These are phyloP conservation scores for Cajanus cajan DNA, from an alignment of 306 rosid species.

Conservation along the genomic window DNA sequence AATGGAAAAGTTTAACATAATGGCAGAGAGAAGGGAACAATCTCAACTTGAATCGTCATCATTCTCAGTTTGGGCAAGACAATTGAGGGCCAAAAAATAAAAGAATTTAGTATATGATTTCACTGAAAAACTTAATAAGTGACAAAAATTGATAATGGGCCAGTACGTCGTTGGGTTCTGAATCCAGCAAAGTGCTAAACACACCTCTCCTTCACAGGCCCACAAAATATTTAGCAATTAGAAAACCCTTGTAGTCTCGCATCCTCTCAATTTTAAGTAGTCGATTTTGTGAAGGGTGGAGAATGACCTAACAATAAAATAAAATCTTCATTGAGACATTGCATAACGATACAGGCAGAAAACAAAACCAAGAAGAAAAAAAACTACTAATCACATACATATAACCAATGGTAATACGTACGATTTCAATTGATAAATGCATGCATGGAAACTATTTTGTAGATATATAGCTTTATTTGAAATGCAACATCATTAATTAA, in stretches of 20 bases:
- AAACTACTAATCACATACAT: background rate
- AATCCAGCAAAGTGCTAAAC: background rate
- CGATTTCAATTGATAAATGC: background rate
- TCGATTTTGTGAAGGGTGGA: slow-evolving; percentile 65
- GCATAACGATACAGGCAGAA: background rate
- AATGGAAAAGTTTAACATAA: background rate
- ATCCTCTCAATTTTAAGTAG: slow-evolving; percentile 64
- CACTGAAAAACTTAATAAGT: too few relatives aligned
- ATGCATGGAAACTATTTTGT: background rate
- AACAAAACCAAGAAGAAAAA: too few relatives aligned
- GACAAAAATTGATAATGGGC: too few relatives aligned
- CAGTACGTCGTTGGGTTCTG: background rate
- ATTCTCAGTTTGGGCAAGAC: background rate
- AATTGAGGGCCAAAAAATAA: background rate
- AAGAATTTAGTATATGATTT: background rate
- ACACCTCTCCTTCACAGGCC: slow-evolving; percentile 70
- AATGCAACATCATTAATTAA: background rate
- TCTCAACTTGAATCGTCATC: slow-evolving; percentile 23
- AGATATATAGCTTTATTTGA: background rate
- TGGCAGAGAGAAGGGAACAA: background rate
- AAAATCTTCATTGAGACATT: background rate
- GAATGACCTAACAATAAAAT: slow-evolving; percentile 15
- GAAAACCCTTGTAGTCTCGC: slow-evolving; percentile 83
- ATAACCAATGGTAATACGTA: too few relatives aligned
- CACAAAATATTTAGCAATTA: slow-evolving; percentile 59